Conservation (phyloP, 257 asterid genomes). For the Catharanthus roseus region DNA sequence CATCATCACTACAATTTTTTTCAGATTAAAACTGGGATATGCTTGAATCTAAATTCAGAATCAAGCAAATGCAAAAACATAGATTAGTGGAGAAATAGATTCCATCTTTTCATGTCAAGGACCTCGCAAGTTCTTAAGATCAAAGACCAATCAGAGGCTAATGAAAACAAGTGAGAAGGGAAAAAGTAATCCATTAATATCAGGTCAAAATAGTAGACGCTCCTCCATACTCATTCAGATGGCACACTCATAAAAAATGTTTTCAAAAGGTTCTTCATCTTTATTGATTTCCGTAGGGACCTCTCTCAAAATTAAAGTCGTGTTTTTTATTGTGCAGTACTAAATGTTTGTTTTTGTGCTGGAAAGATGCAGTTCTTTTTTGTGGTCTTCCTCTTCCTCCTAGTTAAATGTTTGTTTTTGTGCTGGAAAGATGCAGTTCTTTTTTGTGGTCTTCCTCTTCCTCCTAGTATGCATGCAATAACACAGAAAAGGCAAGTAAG, state of each 20-base stretch:
- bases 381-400: conserved; percentile 14
- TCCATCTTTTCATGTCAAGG: not conserved
- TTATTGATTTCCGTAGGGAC: conserved; percentile 1
- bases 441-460: conserved; percentile 14
- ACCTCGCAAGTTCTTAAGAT: not conserved
- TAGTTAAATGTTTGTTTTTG: not conserved
- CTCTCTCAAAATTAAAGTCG: conserved; percentile 9
- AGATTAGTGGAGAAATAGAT: not conserved
- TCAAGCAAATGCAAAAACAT: no score
- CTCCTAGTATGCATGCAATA: not conserved
- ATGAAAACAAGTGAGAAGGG: not conserved
- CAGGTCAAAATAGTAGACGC: not conserved
- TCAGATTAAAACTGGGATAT: not conserved
- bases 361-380: conserved; percentile 1
- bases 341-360: not conserved
- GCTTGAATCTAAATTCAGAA: not conserved
- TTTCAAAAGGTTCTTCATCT: not conserved
- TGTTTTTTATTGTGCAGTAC: no score
- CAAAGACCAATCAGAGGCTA: not conserved
- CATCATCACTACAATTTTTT: not conserved
- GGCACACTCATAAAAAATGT: not conserved
- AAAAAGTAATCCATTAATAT: no score
- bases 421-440: conserved; percentile 3
- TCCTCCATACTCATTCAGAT: conserved; percentile 5
- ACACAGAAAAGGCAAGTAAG: not conserved